Evolutionary conservation across 2,329 filamentous ascomycete genomes (phyloP), one percentile per base, ranked within the genome.

Genomic region (Chaetomium sp.): DNA sequence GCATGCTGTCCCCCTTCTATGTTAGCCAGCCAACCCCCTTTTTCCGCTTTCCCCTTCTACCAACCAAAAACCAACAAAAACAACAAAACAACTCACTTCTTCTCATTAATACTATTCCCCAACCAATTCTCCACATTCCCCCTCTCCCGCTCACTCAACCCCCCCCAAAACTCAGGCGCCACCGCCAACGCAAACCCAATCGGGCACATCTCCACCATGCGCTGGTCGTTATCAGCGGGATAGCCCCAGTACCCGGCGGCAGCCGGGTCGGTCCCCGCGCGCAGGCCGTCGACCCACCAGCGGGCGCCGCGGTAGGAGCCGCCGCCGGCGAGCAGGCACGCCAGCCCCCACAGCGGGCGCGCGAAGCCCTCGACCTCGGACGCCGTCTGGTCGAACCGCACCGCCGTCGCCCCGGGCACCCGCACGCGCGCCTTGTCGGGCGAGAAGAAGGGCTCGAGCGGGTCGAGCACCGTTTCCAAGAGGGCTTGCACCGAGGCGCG

Each of bases 151-250:
- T 83, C 82, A 2, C 82, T 85, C 71, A 93, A 78, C 1, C 83
- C 85, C 16, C 87, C 80, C 89, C 90, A 93, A 65, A 92, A 79
- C 4, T 83, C 70, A 74, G 82, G 79, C 74, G 87, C 89, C 60
- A 92, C 87, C 35, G 89, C 90, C 60, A 94, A 80, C 1, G 90
- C 86, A 71, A 87, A 93, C 0, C 90, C 91, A 65, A 93, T 82
- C 0, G 90, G 90, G 73, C 90, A 93, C 83, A 92, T 91, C 75
- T 94, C 91, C 2, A 93, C 91, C 91, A 93, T 93, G 29, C 90
- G 81, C 79, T 93, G 90, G 72, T 93, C 91, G 64, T 89, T 87
- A 72, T 93, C 90, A 69, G 87, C 83, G 68, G 91, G 89, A 63
- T 85, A 87, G 0, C 90, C 90, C 90, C 90, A 94, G 72, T 88